phyloP scores from a whole-genome alignment of 2,329 filamentous ascomycete genomes.

The Beauveria pseudobassiana region DNA sequence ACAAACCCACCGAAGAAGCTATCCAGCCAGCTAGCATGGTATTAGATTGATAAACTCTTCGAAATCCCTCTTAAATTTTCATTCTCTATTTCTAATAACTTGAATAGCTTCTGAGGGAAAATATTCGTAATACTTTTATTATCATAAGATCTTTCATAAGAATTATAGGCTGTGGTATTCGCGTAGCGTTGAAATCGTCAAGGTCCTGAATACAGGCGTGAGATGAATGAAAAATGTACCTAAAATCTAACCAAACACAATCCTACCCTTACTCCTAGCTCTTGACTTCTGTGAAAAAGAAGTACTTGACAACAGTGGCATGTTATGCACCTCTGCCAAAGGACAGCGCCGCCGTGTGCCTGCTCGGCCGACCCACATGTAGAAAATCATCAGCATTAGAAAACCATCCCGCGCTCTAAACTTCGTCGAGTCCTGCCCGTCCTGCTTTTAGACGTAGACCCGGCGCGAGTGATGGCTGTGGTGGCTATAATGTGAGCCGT shows the following conservation, averaged over 20 bases:
- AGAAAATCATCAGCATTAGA: not conserved
- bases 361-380: not conserved
- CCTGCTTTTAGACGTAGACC: conserved; percentile 38
- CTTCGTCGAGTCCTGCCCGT: not conserved
- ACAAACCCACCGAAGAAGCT: too few relatives aligned
- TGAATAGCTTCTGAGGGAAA: too few relatives aligned
- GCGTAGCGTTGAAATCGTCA: not conserved
- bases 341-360: not conserved
- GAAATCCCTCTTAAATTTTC: too few relatives aligned
- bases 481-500: conserved; percentile 33
- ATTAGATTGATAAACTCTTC: too few relatives aligned
- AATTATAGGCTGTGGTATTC: not conserved
- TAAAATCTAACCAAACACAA: not conserved
- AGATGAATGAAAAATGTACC: not conserved
- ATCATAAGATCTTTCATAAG: too few relatives aligned
- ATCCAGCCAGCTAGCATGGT: too few relatives aligned
- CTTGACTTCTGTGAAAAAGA: not conserved
- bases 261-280: not conserved
- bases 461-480: conserved; percentile 40
- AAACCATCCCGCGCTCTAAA: not conserved
- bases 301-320: not conserved
- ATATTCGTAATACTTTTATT: too few relatives aligned
- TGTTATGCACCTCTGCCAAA: not conserved
- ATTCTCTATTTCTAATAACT: too few relatives aligned
- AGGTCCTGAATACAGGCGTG: not conserved